Evolutionary conservation across 768 basidiomycete species (phyloP).

Genomic region (Cystofilobasidium ferigula): DNA sequence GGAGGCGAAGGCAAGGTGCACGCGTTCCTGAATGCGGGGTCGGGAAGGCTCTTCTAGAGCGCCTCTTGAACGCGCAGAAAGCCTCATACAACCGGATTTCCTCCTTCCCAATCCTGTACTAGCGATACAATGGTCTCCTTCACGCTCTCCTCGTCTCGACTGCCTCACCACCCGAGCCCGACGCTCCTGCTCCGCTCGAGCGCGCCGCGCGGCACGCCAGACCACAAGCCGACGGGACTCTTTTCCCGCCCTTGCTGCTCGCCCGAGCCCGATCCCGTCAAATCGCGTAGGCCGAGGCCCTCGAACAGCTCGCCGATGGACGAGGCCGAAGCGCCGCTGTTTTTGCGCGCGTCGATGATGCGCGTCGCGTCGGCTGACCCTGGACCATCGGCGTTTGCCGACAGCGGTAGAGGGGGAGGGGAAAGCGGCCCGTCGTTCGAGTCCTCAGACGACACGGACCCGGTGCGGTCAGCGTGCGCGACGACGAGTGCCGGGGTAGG

Average conservation of each 20-base stretch:
- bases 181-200: too few species aligned
- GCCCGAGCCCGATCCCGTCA: background rate
- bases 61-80: too few species aligned
- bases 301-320: conserved; percentile 1
- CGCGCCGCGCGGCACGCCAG: too few species aligned
- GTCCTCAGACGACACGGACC: background rate
- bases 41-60: too few species aligned
- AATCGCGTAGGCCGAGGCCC: background rate
- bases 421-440: background rate
- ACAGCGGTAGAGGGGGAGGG: background rate
- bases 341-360: background rate
- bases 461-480: background rate
- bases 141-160: too few species aligned
- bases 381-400: background rate
- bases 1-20: too few species aligned
- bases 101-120: too few species aligned
- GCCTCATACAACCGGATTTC: too few species aligned
- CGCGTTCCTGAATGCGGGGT: too few species aligned
- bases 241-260: background rate
- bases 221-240: background rate
- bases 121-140: too few species aligned
- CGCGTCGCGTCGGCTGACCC: background rate
- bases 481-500: background rate
- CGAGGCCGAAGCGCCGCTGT: conserved; percentile 1
- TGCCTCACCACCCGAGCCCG: too few species aligned